Evolutionary conservation across 345 rosid species (phyloP).

Genomic region (Linum tenue): DNA sequence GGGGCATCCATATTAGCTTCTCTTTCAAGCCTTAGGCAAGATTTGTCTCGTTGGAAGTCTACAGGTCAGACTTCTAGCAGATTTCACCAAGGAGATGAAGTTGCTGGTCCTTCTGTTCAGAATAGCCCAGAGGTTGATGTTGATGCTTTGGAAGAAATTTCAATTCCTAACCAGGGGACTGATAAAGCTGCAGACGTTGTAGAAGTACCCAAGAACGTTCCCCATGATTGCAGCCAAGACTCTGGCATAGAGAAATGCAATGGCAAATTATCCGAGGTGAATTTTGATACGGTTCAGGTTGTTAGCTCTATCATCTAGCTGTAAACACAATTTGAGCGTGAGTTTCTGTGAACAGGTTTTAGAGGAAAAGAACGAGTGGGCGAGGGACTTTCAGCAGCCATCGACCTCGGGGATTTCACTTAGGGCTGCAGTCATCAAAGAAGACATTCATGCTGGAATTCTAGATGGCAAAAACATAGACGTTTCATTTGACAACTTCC

Average conservation of each 20-base stretch:
- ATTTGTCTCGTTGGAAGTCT: slow-evolving; percentile 49
- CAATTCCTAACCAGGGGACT: slow-evolving; percentile 34
- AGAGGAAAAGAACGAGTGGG: slow-evolving; percentile 59
- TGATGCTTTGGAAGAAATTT: slow-evolving; percentile 52
- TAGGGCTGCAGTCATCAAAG: slow-evolving; percentile 50
- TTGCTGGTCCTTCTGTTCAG: slow-evolving; percentile 41
- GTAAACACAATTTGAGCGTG: slow-evolving; percentile 57
- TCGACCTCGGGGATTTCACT: slow-evolving; percentile 49
- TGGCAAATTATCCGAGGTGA: slow-evolving; percentile 61
- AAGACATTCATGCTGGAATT: slow-evolving; percentile 59
- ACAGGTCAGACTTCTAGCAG: slow-evolving; percentile 37
- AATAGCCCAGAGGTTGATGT: slow-evolving; percentile 44
- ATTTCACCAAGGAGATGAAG: slow-evolving; percentile 38
- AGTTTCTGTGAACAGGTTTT: slow-evolving; percentile 64
- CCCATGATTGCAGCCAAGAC: slow-evolving; percentile 50
- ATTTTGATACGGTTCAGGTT: slow-evolving; percentile 53
- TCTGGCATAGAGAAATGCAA: slow-evolving; percentile 55
- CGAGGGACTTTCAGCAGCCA: slow-evolving; percentile 52
- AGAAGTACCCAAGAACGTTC: slow-evolving; percentile 34
- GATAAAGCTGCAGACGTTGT: slow-evolving; percentile 59
- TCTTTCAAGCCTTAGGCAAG: slow-evolving; percentile 49
- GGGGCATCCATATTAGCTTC: slow-evolving; percentile 75
- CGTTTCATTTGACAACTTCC: slow-evolving; percentile 74
- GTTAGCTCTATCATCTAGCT: slow-evolving; percentile 48
- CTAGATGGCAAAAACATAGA: slow-evolving; percentile 61